Percentiles rank a stretch among this genome's conserved stretches.
Evolutionary conservation across 73 alveolate species (phyloP).

Genomic region (Diophrys appendiculata): DNA sequence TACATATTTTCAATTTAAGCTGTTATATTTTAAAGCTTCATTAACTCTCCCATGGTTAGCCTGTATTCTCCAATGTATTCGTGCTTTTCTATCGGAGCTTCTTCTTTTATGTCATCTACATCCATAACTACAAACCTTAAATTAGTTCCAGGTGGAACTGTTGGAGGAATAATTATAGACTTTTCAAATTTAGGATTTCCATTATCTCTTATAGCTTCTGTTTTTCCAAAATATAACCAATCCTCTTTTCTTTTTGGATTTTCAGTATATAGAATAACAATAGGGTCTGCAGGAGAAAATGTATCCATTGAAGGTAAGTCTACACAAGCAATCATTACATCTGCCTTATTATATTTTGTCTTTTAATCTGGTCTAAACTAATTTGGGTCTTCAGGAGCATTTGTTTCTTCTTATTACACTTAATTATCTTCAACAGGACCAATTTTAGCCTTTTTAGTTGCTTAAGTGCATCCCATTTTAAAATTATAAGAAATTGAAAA

Average conservation of each 20-base stretch:
- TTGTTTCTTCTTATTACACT: background rate
- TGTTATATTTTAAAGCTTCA: constrained; percentile 18
- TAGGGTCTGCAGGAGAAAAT: constrained; percentile 68
- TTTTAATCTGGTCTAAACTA: constrained; percentile 19
- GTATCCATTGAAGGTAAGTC: constrained; percentile 69
- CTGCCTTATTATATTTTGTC: constrained; percentile 36
- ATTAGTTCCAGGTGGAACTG: constrained; percentile 14
- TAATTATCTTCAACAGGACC: background rate
- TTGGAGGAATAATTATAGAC: constrained; percentile 13
- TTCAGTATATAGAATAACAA: constrained; percentile 46
- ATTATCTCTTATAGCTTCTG: constrained; percentile 45
- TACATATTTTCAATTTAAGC: constrained; percentile 23
- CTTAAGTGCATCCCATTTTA: background rate
- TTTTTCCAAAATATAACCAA: constrained; percentile 23
- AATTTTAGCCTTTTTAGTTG: background rate
- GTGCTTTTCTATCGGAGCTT: constrained; percentile 28
- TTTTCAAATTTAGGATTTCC: constrained; percentile 55
- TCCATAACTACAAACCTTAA: constrained; percentile 18
- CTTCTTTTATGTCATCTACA: constrained; percentile 23
- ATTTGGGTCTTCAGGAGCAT: background rate
- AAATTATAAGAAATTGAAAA: no score
- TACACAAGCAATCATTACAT: constrained; percentile 67
- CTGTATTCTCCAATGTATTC: constrained; percentile 39
- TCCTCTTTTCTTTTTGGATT: constrained; percentile 7
- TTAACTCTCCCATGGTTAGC: constrained; percentile 25